A percentile compares a stretch with the other conserved stretches of the same genome.
phyloP scores from a whole-genome alignment of 768 basidiomycete genomes.

The Favolaschia claudopus region DNA sequence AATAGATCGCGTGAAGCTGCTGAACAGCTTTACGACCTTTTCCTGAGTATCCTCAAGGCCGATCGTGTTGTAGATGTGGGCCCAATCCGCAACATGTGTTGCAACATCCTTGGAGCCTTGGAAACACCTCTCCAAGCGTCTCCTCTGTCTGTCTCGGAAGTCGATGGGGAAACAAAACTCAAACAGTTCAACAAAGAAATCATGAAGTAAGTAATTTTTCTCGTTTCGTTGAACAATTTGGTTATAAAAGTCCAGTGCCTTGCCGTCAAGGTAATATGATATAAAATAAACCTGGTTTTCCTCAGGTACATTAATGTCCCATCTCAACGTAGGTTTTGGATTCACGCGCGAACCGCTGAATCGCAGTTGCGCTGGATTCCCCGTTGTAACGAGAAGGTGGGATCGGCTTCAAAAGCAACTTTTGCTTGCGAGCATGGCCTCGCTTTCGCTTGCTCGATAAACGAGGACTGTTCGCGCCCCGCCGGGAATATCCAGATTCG shows the following conservation, averaged over 20 bases:
- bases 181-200: slow-evolving; percentile 42
- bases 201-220: slow-evolving; percentile 29
- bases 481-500: neutral
- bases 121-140: neutral
- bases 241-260: slow-evolving; percentile 38
- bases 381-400: slow-evolving; percentile 35
- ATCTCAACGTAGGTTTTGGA: slow-evolving; percentile 27
- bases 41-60: slow-evolving; percentile 24
- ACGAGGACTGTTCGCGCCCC: neutral
- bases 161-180: slow-evolving; percentile 45
- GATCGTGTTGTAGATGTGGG: slow-evolving; percentile 28
- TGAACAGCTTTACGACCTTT: slow-evolving; percentile 33
- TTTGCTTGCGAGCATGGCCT: neutral
- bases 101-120: slow-evolving; percentile 16
- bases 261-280: slow-evolving; percentile 35
- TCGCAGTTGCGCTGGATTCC: slow-evolving; percentile 18
- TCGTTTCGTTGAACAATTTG: slow-evolving; percentile 25
- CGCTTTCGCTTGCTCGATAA: neutral
- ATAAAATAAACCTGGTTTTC: slow-evolving; percentile 27
- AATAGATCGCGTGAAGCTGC: slow-evolving; percentile 23
- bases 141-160: slow-evolving; percentile 18
- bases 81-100: slow-evolving; percentile 32
- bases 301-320: slow-evolving; percentile 20
- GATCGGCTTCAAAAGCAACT: slow-evolving; percentile 29
- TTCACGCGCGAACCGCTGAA: slow-evolving; percentile 35